Base-by-base conservation (phyloP, 495 filamentous ascomycete species). In the Lophiostoma macrostomum region DNA sequence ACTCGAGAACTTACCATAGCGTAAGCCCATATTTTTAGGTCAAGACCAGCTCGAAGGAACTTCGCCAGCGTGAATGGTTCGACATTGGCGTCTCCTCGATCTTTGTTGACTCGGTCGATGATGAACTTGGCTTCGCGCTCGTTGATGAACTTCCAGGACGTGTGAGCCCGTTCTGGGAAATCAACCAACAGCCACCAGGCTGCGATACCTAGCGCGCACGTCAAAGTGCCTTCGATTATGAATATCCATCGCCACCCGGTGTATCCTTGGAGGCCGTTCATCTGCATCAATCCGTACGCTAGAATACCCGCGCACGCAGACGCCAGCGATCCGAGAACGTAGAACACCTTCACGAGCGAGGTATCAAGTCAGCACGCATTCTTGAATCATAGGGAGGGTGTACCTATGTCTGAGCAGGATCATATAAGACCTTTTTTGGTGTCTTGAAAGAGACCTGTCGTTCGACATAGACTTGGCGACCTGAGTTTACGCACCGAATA, bases 241-340 rank as follows among this genome's bases (percentile, higher is more conserved):
- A 84, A 82, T 29, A 80, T 80, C 61, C 62, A 67, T 4, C 78
- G 65, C 84, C 83, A 86, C 22, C 83, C 83, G 16, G 57, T 64
- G 4, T 79, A 59, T 0, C 72, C 74, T 13, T 69, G 65, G 22
- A 29, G 34, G 32, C 61, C 57, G 22, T 55, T 36, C 56, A 64
- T 39, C 50, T 64, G 61, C 51, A 61, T 61, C 13, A 66, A 41
- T 44, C 82, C 83, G 42, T 77, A 85, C 11, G 84, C 81, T 8
- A 87, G 64, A 42, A 87, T 84, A 58, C 83, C 82, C 0, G 75
- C 67, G 60, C 82, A 76, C 0, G 77, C 83, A 14, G 78, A 76
- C 8, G 84, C 82, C 1, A 83, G 70, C 36, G 74, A 80, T 36
- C 82, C 81, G 42, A 84, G 74, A 22, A 85, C 69, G 60, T 84